These are phyloP conservation scores for Apostasia shenzhenica DNA, from an alignment of 106 monocot genomes.

Conservation along the genomic window DNA sequence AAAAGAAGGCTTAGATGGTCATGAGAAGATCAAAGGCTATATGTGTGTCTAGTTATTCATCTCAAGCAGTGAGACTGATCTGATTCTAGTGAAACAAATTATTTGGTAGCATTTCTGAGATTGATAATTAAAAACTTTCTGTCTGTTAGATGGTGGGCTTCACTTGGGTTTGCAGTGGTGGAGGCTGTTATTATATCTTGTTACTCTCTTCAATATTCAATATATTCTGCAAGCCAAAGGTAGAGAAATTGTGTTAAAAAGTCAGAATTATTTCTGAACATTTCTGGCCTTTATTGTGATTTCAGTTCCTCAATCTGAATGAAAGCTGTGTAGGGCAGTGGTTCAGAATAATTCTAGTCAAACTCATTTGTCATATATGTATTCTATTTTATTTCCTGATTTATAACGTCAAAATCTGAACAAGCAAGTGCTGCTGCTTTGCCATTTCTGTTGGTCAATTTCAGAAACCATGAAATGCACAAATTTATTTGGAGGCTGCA, in stretches of 20 bases:
- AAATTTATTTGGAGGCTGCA: too few species aligned
- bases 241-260: constrained; percentile 1
- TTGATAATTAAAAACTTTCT: neutral
- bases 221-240: constrained; percentile 83
- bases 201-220: constrained; percentile 90
- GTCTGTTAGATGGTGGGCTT: constrained; percentile 85
- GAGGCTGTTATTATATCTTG: constrained; percentile 74
- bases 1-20: constrained; percentile 98
- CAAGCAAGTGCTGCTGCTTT: too few species aligned
- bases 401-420: too few species aligned
- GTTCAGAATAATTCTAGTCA: too few species aligned
- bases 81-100: constrained; percentile 6
- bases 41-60: constrained; percentile 88
- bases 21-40: constrained; percentile 99
- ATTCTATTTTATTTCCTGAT: too few species aligned
- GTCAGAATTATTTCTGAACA: neutral
- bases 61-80: constrained; percentile 51
- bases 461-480: too few species aligned
- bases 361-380: too few species aligned
- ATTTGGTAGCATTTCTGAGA: neutral
- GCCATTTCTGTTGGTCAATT: too few species aligned
- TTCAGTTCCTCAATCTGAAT: too few species aligned
- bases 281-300: too few species aligned
- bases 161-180: constrained; percentile 77
- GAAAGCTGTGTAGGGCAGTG: too few species aligned